These are phyloP conservation scores for Monosporascus sp. DNA, from an alignment of 2,329 filamentous ascomycete genomes.

Conservation along the genomic window DNA sequence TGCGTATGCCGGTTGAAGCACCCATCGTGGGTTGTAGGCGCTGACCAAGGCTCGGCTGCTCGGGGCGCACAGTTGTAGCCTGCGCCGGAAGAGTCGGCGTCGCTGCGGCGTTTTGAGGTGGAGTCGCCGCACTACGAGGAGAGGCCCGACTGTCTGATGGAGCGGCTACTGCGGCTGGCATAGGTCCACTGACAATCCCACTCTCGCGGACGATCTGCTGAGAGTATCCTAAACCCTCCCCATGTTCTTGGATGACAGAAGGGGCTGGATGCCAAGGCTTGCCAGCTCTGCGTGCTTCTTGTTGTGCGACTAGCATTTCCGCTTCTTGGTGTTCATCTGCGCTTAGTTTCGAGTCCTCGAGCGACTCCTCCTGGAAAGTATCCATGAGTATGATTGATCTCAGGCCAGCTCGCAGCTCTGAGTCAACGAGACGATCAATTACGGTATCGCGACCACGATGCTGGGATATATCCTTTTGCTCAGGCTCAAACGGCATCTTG, in stretches of 20 bases:
- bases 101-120: not conserved
- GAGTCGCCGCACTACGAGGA: not conserved
- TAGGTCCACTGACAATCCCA: not conserved
- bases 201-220: not conserved
- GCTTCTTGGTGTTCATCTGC: slow-evolving; percentile 56
- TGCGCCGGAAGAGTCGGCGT: not conserved
- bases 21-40: slow-evolving; percentile 1
- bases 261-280: not conserved
- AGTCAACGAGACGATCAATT: slow-evolving; percentile 43
- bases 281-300: slow-evolving; percentile 16
- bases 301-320: slow-evolving; percentile 29
- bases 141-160: not conserved
- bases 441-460: slow-evolving; percentile 60
- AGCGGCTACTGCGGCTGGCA: not conserved
- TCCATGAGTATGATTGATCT: slow-evolving; percentile 61
- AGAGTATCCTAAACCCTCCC: not conserved
- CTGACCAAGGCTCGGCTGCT: not conserved
- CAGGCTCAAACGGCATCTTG: slow-evolving; percentile 48
- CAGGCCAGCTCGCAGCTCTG: slow-evolving; percentile 36
- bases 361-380: slow-evolving; percentile 66
- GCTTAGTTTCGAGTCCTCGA: slow-evolving; percentile 49
- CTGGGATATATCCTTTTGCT: slow-evolving; percentile 44
- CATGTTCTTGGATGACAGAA: not conserved
- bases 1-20: slow-evolving; percentile 7
- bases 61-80: not conserved